Percentiles rank a stretch among this genome's conserved stretches.
Conservation (phyloP, 352 stramenopile species). For the Phytophthora constricta region DNA sequence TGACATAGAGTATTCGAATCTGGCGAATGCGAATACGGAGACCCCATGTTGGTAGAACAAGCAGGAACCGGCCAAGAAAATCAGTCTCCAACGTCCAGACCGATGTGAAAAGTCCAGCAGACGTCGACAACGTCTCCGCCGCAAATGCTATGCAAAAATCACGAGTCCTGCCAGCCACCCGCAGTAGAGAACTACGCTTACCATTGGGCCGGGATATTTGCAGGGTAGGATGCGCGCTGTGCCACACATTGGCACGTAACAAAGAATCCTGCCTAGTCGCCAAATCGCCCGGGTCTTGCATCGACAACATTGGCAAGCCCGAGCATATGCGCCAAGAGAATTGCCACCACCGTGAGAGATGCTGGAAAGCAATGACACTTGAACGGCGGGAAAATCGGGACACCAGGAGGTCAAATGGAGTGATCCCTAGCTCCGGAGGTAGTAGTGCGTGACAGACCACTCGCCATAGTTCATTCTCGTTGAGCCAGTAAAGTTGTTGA, state of each 20-base stretch:
- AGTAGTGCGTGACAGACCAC: background rate
- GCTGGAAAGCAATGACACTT: background rate
- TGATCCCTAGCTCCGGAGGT: background rate
- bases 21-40: background rate
- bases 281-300: background rate
- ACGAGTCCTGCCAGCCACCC: too few relatives aligned
- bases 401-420: background rate
- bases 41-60: background rate
- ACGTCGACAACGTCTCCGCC: background rate
- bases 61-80: background rate
- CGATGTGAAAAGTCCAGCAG: background rate
- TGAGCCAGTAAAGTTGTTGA: background rate
- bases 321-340: background rate
- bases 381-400: background rate
- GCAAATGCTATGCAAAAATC: background rate
- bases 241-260: background rate
- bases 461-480: background rate
- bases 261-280: background rate
- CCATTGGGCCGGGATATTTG: background rate
- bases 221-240: background rate
- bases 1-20: background rate
- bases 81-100: background rate
- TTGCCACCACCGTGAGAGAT: background rate
- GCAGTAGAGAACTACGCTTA: background rate
- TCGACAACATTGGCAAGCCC: background rate